Evolutionary conservation across 192 early-diverging fungal genomes (phyloP), one percentile per base, ranked within the genome.

Genomic region (Paraglomus brasilianum): DNA sequence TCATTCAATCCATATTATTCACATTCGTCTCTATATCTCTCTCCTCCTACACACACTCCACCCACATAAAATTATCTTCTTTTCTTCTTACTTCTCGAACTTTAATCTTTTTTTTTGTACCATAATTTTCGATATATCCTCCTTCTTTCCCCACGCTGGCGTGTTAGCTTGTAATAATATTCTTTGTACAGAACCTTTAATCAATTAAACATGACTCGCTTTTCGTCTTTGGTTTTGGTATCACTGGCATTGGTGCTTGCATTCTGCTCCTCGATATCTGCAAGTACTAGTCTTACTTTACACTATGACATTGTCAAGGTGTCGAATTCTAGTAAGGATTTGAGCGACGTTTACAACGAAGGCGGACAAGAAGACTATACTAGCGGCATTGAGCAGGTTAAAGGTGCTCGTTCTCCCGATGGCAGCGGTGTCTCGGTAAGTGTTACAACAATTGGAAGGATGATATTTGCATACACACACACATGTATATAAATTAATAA

Each of bases 141-240:
- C 30, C 19, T 6, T 21, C 53, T 15, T 42, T 13, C 43, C 44
- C 46, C 66, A 68, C 66, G 66, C 66, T 68, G 66, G 66, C 66
- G 66, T 68, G 66, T 24, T 21, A 19, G 41, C n/a, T 53, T 42
- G 10, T 30, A 30, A 30, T 30, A 30, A 30, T 30, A 30, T 30
- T 30, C 30, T 30, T 30, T 30, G 30, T 30, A 30, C 30, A 30
- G 30, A 30, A 30, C 30, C 3, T 30, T 30, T 30, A 30, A 30
- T 30, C 30, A 30, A 30, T 30, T 30, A 30, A 30, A 1, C 38
- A 66, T 50, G 45, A 2, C 36, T 36, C 47, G 47, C 30, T 39
- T 50, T 24, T 39, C 47, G 46, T 19, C 46, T 36, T n/a, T 48
- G 21, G 40, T 10, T 11, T 49, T 49, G 19, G 41, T 50, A 19